phyloP scores from a whole-genome alignment of 208 protist genomes.

The Acanthamoeba sp. region DNA sequence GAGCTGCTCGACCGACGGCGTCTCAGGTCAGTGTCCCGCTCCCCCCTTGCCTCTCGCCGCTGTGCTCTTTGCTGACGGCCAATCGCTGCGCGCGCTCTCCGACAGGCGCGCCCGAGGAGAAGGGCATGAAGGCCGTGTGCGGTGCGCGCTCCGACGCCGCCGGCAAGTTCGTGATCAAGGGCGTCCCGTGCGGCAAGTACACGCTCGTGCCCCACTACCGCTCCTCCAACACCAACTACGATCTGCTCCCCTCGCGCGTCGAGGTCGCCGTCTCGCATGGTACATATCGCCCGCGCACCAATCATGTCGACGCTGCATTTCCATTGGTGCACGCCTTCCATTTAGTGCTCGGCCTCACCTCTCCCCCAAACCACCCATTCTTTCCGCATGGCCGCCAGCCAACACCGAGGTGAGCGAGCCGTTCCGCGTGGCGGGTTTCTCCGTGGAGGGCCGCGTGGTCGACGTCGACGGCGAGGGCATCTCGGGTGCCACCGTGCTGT shows the following conservation, averaged over 20 bases:
- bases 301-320: too few relatives aligned
- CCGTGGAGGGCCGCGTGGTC: slow-evolving; percentile 67
- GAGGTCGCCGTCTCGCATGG: slow-evolving; percentile 57
- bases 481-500: slow-evolving; percentile 59
- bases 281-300: not conserved
- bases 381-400: not conserved
- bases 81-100: too few relatives aligned
- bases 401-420: slow-evolving; percentile 42
- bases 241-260: slow-evolving; percentile 36
- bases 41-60: too few relatives aligned
- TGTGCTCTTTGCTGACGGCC: not conserved
- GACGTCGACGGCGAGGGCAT: slow-evolving; percentile 52
- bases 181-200: slow-evolving; percentile 70
- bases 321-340: too few relatives aligned
- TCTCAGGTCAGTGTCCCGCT: not conserved
- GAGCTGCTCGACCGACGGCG: slow-evolving; percentile 9
- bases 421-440: slow-evolving; percentile 73
- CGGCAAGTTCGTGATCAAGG: slow-evolving; percentile 73
- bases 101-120: not conserved
- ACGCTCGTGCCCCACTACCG: slow-evolving; percentile 70
- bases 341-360: too few relatives aligned
- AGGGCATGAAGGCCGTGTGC: slow-evolving; percentile 53
- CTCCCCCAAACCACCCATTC: too few relatives aligned
- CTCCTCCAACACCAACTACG: slow-evolving; percentile 67
- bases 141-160: slow-evolving; percentile 45